These are phyloP conservation scores for Zygoascus biomembranicola DNA, from an alignment of 805 yeast species.

Conservation along the genomic window DNA sequence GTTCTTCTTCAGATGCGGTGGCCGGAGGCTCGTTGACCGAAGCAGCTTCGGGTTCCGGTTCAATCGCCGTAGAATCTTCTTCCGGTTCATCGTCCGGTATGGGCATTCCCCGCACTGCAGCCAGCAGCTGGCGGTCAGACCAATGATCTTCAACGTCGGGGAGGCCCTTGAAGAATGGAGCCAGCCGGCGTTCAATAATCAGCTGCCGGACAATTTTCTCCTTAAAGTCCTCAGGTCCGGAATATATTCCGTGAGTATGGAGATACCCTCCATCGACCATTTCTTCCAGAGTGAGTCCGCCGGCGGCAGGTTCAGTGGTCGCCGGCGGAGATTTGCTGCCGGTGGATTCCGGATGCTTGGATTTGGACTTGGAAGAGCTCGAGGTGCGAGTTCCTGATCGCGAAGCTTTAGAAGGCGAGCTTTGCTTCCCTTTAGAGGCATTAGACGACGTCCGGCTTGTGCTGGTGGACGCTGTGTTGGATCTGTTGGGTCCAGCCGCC, in stretches of 20 bases:
- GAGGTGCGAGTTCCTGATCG: no score
- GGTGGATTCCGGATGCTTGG: neutral
- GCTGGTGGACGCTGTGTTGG: neutral
- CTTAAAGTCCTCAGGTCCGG: constrained; percentile 65
- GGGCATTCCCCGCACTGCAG: constrained; percentile 27
- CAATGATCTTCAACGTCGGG: constrained; percentile 69
- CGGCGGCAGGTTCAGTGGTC: neutral
- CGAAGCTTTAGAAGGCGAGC: neutral
- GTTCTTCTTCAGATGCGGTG: neutral
- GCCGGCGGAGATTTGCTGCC: neutral
- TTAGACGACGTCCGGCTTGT: neutral
- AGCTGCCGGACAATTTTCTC: constrained; percentile 62
- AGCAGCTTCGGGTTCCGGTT: neutral
- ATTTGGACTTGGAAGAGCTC: neutral
- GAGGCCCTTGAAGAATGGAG: constrained; percentile 88
- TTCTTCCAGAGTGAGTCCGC: constrained; percentile 35
- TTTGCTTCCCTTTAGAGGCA: neutral
- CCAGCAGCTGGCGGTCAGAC: constrained; percentile 61
- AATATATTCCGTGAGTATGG: constrained; percentile 87
- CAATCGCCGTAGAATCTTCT: constrained; percentile 1
- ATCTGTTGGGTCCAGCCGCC: neutral
- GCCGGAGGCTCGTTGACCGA: neutral
- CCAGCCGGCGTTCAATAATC: constrained; percentile 60
- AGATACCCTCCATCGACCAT: constrained; percentile 89
- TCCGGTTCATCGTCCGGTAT: constrained; percentile 12